These are phyloP conservation scores for Colletotrichum eleusines DNA, from an alignment of 2,329 filamentous ascomycete genomes.

Conservation along the genomic window DNA sequence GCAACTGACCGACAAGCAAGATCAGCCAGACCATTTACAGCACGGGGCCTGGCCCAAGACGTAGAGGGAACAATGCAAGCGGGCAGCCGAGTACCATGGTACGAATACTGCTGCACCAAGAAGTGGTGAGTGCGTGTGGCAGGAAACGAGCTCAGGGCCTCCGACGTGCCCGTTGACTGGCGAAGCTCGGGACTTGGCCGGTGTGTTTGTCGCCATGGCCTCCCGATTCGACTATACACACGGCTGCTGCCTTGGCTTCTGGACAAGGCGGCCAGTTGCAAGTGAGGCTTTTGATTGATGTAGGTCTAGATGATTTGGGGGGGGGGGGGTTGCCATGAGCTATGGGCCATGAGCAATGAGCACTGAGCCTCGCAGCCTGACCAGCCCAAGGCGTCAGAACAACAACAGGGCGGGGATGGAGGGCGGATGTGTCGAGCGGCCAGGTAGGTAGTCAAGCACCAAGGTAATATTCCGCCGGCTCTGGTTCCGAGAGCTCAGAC, in stretches of 20 bases:
- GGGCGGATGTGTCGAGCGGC: neutral
- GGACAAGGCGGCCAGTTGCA: constrained; percentile 13
- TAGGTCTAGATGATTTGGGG: neutral
- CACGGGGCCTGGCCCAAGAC: constrained; percentile 21
- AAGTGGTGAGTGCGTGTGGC: constrained; percentile 3
- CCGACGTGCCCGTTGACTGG: constrained; percentile 4
- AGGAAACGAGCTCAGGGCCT: constrained; percentile 2
- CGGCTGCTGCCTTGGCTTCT: constrained; percentile 27
- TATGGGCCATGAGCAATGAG: neutral
- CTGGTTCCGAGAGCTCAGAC: constrained; percentile 40
- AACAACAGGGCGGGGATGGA: neutral
- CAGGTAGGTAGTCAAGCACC: neutral
- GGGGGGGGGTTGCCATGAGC: neutral
- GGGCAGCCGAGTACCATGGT: neutral
- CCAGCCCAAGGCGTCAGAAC: constrained; percentile 18
- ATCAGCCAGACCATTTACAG: constrained; percentile 40
- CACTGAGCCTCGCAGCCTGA: constrained; percentile 19
- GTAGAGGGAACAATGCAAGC: neutral
- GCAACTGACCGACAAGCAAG: constrained; percentile 29
- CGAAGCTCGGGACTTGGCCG: neutral
- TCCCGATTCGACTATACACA: constrained; percentile 30
- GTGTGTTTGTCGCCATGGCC: constrained; percentile 35
- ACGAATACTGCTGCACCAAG: neutral
- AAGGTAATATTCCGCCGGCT: constrained; percentile 36
- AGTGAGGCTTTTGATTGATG: neutral